A percentile compares a stretch with the other conserved stretches of the same genome.
phyloP scores from a whole-genome alignment of 768 basidiomycete genomes.

The Boletellus ananas region DNA sequence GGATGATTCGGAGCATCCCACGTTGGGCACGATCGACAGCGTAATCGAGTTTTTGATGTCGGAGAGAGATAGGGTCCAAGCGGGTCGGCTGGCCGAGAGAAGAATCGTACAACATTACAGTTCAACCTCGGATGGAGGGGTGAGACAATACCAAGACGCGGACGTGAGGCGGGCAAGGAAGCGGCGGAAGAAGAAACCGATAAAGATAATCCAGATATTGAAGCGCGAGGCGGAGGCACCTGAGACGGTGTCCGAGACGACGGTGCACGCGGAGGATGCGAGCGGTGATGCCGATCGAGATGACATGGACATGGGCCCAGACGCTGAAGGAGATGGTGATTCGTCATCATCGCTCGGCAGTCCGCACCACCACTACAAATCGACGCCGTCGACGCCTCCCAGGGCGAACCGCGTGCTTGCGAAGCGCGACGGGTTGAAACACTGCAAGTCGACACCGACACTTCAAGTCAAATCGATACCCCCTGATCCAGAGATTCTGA shows the following conservation, averaged over 20 bases:
- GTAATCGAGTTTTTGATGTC: constrained; percentile 73
- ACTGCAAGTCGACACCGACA: constrained; percentile 46
- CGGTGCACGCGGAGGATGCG: constrained; percentile 18
- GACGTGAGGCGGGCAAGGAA: constrained; percentile 38
- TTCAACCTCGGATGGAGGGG: constrained; percentile 35
- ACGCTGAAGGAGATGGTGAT: constrained; percentile 18
- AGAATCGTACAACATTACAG: constrained; percentile 27
- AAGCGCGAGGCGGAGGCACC: constrained; percentile 18
- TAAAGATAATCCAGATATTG: constrained; percentile 28
- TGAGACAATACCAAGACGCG: constrained; percentile 37
- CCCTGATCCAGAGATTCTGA: constrained; percentile 45
- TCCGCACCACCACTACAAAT: constrained; percentile 16
- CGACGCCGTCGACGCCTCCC: constrained; percentile 32
- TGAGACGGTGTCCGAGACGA: constrained; percentile 23
- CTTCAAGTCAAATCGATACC: constrained; percentile 40
- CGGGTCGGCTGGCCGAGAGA: constrained; percentile 32
- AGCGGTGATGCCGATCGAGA: constrained; percentile 29
- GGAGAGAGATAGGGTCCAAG: constrained; percentile 59
- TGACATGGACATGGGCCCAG: constrained; percentile 13
- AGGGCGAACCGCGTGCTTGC: constrained; percentile 17
- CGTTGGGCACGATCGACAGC: constrained; percentile 68
- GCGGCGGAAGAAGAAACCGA: constrained; percentile 36
- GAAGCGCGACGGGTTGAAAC: constrained; percentile 31
- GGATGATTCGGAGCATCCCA: constrained; percentile 47
- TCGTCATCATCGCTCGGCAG: constrained; percentile 30